Evolutionary conservation across 345 rosid genomes (phyloP).

Genomic region (Erodium maritimum): DNA sequence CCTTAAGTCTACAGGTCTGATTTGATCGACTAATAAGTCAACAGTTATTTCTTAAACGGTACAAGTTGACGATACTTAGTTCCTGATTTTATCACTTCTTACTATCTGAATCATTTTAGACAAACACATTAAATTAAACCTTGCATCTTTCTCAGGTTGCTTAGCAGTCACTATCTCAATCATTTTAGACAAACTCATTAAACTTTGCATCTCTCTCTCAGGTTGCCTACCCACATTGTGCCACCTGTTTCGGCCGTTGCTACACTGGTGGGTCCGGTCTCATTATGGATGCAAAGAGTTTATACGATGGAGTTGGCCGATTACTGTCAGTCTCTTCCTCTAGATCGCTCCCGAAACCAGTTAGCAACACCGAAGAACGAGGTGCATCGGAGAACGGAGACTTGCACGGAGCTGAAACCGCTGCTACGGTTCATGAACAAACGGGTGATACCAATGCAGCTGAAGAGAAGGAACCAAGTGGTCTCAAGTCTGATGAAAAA

Average conservation of each 20-base stretch:
- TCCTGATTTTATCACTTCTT: no score
- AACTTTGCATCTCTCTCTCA: constrained; percentile 8
- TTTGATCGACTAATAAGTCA: no score
- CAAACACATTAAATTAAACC: no score
- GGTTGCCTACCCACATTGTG: constrained; percentile 81
- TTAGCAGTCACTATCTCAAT: no score
- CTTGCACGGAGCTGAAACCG: constrained; percentile 24
- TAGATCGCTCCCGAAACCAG: constrained; percentile 43
- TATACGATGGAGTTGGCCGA: constrained; percentile 50
- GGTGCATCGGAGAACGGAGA: constrained; percentile 33
- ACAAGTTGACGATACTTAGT: no score
- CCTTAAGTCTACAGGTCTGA: no score
- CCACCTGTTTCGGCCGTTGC: constrained; percentile 86
- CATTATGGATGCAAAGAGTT: constrained; percentile 60
- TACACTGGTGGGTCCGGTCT: constrained; percentile 73
- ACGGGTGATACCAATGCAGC: constrained; percentile 9
- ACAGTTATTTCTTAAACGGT: no score
- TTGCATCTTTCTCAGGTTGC: no score
- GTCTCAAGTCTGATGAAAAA: constrained; percentile 17
- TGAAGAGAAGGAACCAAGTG: constrained; percentile 18
- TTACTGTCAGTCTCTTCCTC: constrained; percentile 39
- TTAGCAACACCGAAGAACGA: constrained; percentile 23
- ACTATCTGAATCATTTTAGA: no score
- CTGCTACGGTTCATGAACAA: constrained; percentile 26
- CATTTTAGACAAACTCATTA: no score